A percentile compares a stretch with the other conserved stretches of the same genome.
Conservation (phyloP, 2,329 filamentous ascomycete species). For the Penicillium sp. region DNA sequence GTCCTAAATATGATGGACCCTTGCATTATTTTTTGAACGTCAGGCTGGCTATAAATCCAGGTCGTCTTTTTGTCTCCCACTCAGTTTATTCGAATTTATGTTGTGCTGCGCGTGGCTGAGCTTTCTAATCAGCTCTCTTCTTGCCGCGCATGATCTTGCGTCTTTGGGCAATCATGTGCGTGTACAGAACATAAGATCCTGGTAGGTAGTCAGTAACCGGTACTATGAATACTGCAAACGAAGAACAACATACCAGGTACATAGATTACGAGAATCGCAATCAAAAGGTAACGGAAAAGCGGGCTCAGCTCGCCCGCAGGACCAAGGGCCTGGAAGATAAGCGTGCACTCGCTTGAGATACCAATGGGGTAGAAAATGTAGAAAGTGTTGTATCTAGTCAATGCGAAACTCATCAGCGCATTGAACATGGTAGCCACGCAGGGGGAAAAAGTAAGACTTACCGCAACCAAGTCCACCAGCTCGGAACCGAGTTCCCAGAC, state of each 20-base stretch:
- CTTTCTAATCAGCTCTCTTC: constrained; percentile 44
- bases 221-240: neutral
- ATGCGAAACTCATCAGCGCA: neutral
- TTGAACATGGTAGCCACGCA: neutral
- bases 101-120: neutral
- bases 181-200: constrained; percentile 82
- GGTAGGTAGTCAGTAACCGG: constrained; percentile 14
- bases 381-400: constrained; percentile 74
- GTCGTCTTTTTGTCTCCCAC: neutral
- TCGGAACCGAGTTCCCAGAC: constrained; percentile 58
- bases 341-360: constrained; percentile 80
- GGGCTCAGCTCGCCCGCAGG: constrained; percentile 55
- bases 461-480: constrained; percentile 65
- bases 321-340: constrained; percentile 70
- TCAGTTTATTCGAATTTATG: too few species aligned
- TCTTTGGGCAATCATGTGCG: constrained; percentile 91
- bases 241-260: constrained; percentile 65
- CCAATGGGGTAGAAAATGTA: constrained; percentile 89
- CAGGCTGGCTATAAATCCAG: neutral
- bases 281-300: constrained; percentile 60
- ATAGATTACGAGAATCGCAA: constrained; percentile 69
- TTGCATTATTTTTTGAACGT: neutral
- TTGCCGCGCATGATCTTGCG: constrained; percentile 71
- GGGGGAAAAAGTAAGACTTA: constrained; percentile 11
- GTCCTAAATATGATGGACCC: neutral